Conservation (phyloP, 495 filamentous ascomycete genomes). For the Astrothelium subdiscretum region DNA sequence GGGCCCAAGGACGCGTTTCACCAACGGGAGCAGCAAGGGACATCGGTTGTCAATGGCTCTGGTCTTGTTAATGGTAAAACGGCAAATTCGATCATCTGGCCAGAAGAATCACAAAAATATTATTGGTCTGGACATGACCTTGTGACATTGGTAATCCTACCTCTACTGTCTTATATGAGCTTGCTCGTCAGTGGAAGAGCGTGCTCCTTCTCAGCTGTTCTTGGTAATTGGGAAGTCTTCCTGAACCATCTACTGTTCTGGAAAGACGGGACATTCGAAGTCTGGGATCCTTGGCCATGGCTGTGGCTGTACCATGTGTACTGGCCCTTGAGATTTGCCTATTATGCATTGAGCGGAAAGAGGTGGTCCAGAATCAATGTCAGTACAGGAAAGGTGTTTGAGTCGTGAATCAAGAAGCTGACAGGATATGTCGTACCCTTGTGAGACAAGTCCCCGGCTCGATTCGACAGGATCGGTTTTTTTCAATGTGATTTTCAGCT, state of each 20-base stretch:
- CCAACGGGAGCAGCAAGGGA: background rate
- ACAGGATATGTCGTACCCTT: no score
- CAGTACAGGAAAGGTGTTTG: conserved; percentile 47
- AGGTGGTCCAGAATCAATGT: conserved; percentile 50
- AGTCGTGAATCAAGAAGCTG: conserved; percentile 21
- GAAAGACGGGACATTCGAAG: conserved; percentile 48
- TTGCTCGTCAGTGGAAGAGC: background rate
- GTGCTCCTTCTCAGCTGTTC: background rate
- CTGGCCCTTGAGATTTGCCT: conserved; percentile 42
- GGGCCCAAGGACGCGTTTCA: background rate
- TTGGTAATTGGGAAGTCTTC: conserved; percentile 20
- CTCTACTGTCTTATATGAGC: conserved; percentile 25
- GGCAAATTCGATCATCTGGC: conserved; percentile 15
- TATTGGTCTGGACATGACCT: conserved; percentile 53
- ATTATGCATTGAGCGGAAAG: conserved; percentile 26
- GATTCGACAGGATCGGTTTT: no score
- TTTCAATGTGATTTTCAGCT: no score
- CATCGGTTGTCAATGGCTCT: conserved; percentile 7
- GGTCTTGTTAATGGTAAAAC: conserved; percentile 9
- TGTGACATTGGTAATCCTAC: conserved; percentile 36
- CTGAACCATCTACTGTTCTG: conserved; percentile 38
- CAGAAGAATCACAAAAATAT: conserved; percentile 24
- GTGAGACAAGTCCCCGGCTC: no score
- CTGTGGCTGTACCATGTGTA: conserved; percentile 50
- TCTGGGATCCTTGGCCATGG: conserved; percentile 49